A percentile compares a stretch with the other conserved stretches of the same genome.
phyloP scores from a whole-genome alignment of 345 rosid species.

The Rhodamnia rubescens region DNA sequence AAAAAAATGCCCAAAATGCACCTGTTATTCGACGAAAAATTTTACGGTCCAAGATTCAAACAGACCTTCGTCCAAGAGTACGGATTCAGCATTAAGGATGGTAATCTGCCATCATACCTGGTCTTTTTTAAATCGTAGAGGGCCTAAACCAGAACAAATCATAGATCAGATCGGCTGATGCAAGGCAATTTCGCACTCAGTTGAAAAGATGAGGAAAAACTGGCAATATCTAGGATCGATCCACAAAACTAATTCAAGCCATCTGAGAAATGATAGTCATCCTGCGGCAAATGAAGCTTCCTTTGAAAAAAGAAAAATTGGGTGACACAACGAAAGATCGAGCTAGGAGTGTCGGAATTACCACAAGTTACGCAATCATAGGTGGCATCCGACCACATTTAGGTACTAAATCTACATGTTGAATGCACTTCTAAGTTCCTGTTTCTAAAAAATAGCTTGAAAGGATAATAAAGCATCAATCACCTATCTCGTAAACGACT shows the following conservation, averaged over 20 bases:
- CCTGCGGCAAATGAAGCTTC: not conserved
- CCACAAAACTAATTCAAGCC: not conserved
- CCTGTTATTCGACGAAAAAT: not conserved
- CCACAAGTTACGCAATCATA: not conserved
- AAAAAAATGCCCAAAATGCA: not conserved
- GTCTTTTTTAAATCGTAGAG: slow-evolving; percentile 8
- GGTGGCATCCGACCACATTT: not conserved
- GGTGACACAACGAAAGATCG: not conserved
- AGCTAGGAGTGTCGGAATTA: not conserved
- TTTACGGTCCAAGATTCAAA: not conserved
- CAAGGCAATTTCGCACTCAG: not conserved
- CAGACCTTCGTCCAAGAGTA: slow-evolving; percentile 25
- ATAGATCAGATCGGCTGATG: not conserved
- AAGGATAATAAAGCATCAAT: not conserved
- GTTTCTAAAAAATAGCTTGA: not conserved
- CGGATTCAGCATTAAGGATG: slow-evolving; percentile 9
- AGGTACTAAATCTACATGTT: not conserved
- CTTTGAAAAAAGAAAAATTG: too few species aligned
- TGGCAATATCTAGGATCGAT: not conserved
- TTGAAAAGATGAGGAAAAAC: not conserved
- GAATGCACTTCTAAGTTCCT: not conserved
- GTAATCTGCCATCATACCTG: slow-evolving; percentile 9
- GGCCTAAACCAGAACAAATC: slow-evolving; percentile 2
- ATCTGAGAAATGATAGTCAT: not conserved
- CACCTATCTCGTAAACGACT: slow-evolving; percentile 19